phyloP scores from a whole-genome alignment of 2,329 filamentous ascomycete genomes.

The Pseudonectria foliicola region DNA sequence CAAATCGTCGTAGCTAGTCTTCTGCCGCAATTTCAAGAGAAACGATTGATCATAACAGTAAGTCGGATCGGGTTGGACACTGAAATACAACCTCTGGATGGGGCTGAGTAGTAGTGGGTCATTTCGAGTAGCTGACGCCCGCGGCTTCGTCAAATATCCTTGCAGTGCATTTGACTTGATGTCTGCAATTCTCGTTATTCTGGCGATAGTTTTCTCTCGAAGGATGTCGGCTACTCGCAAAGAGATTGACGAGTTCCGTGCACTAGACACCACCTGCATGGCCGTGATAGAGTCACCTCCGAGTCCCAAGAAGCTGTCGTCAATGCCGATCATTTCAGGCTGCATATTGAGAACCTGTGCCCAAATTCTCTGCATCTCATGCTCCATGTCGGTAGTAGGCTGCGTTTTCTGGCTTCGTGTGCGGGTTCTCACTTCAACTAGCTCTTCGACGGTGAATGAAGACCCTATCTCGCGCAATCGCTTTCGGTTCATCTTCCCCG shows the following conservation, averaged over 20 bases:
- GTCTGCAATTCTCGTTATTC: not conserved
- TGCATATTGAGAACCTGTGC: conserved; percentile 1
- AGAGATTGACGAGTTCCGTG: not conserved
- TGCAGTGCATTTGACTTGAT: not conserved
- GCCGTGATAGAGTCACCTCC: conserved; percentile 18
- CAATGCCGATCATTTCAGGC: conserved; percentile 19
- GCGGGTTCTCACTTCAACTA: not conserved
- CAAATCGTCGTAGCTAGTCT: not conserved
- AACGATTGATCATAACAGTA: conserved; percentile 8
- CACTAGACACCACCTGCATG: conserved; percentile 9
- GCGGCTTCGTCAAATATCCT: not conserved
- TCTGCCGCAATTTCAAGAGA: not conserved
- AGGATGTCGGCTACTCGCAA: not conserved
- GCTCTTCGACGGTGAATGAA: not conserved
- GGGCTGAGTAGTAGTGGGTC: conserved; percentile 4
- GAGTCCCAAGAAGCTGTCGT: conserved; percentile 16
- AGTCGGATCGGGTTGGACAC: not conserved
- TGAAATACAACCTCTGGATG: conserved; percentile 5
- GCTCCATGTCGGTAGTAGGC: not conserved
- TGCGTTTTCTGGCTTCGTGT: not conserved
- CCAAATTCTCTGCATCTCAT: conserved; percentile 2
- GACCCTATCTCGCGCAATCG: conserved; percentile 3
- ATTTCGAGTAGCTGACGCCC: not conserved
- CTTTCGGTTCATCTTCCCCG: conserved; percentile 12
- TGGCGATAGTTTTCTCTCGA: not conserved